A percentile compares a stretch with the other conserved stretches of the same genome.
Conservation (phyloP, 2,329 filamentous ascomycete genomes). For the Thielaviopsis punctulata region DNA sequence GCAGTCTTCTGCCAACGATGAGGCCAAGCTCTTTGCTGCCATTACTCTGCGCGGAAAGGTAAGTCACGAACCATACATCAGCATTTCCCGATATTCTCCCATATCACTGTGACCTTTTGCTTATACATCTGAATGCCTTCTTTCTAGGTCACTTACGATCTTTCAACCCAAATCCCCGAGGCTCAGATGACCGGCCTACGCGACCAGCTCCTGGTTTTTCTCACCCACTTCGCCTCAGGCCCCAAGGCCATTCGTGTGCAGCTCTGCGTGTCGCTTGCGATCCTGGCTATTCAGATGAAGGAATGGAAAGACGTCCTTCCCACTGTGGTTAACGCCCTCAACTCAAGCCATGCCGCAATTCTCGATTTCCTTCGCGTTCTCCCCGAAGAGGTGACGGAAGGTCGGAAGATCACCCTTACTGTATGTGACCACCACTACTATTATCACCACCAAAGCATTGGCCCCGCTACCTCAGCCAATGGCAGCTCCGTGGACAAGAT, state of each 20-base stretch:
- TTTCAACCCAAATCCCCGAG: slow-evolving; percentile 64
- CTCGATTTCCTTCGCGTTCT: slow-evolving; percentile 93
- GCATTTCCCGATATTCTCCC: not conserved
- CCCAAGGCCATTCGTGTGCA: slow-evolving; percentile 77
- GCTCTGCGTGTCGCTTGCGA: slow-evolving; percentile 85
- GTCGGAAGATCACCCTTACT: slow-evolving; percentile 97
- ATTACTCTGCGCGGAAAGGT: slow-evolving; percentile 98
- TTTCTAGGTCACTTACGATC: slow-evolving; percentile 80
- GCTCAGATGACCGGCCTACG: slow-evolving; percentile 60
- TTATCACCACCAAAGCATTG: slow-evolving; percentile 2
- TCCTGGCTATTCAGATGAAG: slow-evolving; percentile 89
- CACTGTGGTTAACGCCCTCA: slow-evolving; percentile 63
- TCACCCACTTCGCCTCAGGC: slow-evolving; percentile 66
- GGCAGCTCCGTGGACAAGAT: slow-evolving; percentile 3
- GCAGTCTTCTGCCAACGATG: slow-evolving; percentile 62
- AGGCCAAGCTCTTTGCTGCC: slow-evolving; percentile 86
- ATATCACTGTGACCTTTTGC: not conserved
- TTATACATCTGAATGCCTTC: not conserved
- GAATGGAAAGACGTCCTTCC: slow-evolving; percentile 86
- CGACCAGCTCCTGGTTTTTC: slow-evolving; percentile 64
- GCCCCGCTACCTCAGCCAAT: not conserved
- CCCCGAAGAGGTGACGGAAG: slow-evolving; percentile 96
- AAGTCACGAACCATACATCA: slow-evolving; percentile 3
- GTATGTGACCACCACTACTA: slow-evolving; percentile 48
- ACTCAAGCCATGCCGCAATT: slow-evolving; percentile 67